Evolutionary conservation across 1,139 yeast genomes (phyloP).

Genomic region (Candida sanyaensis): DNA sequence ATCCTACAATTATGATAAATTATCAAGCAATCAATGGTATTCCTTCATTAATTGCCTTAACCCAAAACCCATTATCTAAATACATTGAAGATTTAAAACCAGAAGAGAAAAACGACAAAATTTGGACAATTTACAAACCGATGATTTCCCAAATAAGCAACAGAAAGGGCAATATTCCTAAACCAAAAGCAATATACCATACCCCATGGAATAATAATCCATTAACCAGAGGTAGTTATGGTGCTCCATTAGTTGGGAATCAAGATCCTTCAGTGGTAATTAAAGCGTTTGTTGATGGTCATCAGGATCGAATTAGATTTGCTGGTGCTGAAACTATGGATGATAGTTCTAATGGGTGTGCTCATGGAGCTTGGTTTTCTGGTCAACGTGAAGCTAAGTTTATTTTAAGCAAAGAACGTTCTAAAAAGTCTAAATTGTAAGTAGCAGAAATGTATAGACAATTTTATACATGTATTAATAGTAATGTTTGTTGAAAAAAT

Average conservation of each 20-base stretch:
- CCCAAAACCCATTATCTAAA: slow-evolving; percentile 27
- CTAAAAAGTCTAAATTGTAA: slow-evolving; percentile 6
- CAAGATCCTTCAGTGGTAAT: slow-evolving; percentile 18
- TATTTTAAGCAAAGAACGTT: slow-evolving; percentile 15
- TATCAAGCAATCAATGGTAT: slow-evolving; percentile 21
- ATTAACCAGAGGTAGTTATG: slow-evolving; percentile 28
- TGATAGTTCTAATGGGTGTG: slow-evolving; percentile 33
- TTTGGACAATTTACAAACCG: slow-evolving; percentile 30
- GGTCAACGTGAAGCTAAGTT: slow-evolving; percentile 30
- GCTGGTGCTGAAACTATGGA: slow-evolving; percentile 35
- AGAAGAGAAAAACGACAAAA: slow-evolving; percentile 13
- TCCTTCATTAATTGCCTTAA: slow-evolving; percentile 26
- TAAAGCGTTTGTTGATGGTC: slow-evolving; percentile 21
- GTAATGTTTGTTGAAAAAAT: background rate
- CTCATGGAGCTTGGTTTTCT: slow-evolving; percentile 36
- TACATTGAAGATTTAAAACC: slow-evolving; percentile 23
- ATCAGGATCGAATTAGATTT: slow-evolving; percentile 25
- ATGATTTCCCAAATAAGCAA: slow-evolving; percentile 18
- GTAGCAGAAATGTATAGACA: background rate
- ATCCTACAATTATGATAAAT: slow-evolving; percentile 41
- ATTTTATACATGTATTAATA: background rate
- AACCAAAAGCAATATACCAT: slow-evolving; percentile 20
- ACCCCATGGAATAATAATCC: slow-evolving; percentile 30
- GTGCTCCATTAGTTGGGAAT: slow-evolving; percentile 20
- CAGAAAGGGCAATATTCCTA: slow-evolving; percentile 9